Conservation (phyloP, 148 eudicot species). For the Rhododendron henanense region DNA sequence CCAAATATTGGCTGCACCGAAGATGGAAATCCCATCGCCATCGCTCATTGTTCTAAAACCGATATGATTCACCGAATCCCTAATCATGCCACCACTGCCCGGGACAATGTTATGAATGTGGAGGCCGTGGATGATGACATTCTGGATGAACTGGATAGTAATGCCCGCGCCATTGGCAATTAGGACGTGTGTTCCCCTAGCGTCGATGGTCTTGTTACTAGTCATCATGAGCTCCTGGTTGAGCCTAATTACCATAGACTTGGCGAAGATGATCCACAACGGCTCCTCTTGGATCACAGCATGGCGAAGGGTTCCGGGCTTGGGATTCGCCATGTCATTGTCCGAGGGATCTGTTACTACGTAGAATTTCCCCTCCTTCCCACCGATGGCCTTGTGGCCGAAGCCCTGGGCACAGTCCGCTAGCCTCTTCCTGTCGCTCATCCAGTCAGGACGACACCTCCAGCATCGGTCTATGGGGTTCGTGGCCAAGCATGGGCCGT, state of each 20-base stretch:
- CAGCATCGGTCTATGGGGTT: constrained; percentile 14
- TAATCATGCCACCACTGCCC: constrained; percentile 6
- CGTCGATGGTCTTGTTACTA: constrained; percentile 18
- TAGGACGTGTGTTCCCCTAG: constrained; percentile 7
- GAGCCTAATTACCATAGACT: constrained; percentile 6
- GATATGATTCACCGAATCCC: background rate
- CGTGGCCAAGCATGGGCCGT: background rate
- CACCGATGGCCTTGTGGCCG: constrained; percentile 10
- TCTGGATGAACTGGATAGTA: constrained; percentile 13
- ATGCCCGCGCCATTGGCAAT: constrained; percentile 17
- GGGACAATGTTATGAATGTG: constrained; percentile 14
- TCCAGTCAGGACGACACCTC: constrained; percentile 13
- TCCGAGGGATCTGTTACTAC: constrained; percentile 10
- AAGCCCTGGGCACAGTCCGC: constrained; percentile 10
- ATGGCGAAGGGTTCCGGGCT: constrained; percentile 20
- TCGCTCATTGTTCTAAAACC: constrained; percentile 7
- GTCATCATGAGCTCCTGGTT: constrained; percentile 13
- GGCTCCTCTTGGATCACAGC: constrained; percentile 21
- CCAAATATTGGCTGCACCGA: background rate
- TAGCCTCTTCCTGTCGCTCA: background rate
- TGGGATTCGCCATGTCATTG: constrained; percentile 10
- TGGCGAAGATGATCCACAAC: constrained; percentile 12
- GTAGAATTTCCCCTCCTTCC: constrained; percentile 7
- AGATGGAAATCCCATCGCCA: constrained; percentile 5
- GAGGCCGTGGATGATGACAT: constrained; percentile 17